Evolutionary conservation across 331 rosid genomes (phyloP).

Genomic region (Acacia pycnantha): DNA sequence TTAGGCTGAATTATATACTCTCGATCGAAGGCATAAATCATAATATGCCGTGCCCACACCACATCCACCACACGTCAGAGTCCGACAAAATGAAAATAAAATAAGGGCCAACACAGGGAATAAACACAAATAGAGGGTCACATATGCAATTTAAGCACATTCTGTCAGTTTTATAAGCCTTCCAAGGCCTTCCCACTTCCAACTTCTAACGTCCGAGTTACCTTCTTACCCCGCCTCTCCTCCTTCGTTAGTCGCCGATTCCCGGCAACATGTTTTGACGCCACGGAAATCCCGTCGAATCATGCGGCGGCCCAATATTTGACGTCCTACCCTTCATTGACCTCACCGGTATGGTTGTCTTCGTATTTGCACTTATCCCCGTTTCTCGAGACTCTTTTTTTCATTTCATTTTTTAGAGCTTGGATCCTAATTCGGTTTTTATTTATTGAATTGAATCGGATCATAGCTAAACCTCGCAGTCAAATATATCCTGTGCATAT

Average conservation of each 20-base stretch:
- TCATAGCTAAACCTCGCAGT: conserved; percentile 27
- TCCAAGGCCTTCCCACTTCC: conserved; percentile 12
- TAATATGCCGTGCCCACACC: not conserved
- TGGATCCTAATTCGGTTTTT: conserved; percentile 35
- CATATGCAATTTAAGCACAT: conserved; percentile 22
- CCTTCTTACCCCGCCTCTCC: conserved; percentile 10
- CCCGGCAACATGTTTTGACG: conserved; percentile 49
- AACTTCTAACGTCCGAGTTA: conserved; percentile 37
- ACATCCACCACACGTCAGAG: no score
- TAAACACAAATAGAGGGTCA: conserved; percentile 20
- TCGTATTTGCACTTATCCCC: not conserved
- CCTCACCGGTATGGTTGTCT: conserved; percentile 44
- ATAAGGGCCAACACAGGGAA: not conserved
- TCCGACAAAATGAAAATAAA: not conserved
- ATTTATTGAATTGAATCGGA: conserved; percentile 30
- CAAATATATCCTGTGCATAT: not conserved
- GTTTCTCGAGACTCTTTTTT: not conserved
- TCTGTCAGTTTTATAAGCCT: conserved; percentile 23
- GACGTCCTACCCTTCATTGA: conserved; percentile 43
- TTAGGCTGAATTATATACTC: no score
- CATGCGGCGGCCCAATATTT: conserved; percentile 29
- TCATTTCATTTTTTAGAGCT: not conserved
- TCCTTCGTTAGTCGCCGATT: conserved; percentile 28
- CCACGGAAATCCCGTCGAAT: conserved; percentile 18
- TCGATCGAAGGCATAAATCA: not conserved